A percentile compares a stretch with the other conserved stretches of the same genome.
These are phyloP conservation scores for Salix exigua DNA, from an alignment of 345 rosid species.

Conservation along the genomic window DNA sequence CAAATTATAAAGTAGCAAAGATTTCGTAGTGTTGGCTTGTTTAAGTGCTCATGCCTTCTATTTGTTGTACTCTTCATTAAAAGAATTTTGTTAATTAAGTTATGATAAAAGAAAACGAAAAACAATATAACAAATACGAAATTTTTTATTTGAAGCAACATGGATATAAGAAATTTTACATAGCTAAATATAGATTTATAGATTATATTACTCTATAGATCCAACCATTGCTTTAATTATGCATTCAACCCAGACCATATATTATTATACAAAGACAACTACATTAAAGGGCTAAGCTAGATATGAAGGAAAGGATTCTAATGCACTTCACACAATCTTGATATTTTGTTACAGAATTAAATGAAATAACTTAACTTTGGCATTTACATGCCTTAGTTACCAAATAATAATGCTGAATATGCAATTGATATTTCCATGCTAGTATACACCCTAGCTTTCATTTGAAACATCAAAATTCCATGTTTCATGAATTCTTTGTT, in stretches of 20 bases:
- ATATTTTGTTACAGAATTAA: background rate
- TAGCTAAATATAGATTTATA: background rate
- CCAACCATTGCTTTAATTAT: background rate
- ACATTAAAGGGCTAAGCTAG: background rate
- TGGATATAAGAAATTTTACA: background rate
- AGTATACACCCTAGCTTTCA: background rate
- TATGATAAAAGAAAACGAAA: background rate
- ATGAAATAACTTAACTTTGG: background rate
- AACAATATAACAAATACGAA: background rate
- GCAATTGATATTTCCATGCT: background rate
- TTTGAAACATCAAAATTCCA: background rate
- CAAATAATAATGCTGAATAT: background rate
- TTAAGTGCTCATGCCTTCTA: background rate
- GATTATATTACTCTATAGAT: background rate
- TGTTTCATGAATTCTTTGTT: slow-evolving; percentile 22
- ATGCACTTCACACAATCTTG: background rate
- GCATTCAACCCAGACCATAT: too few relatives aligned
- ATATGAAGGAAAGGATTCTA: background rate
- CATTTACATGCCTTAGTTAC: background rate
- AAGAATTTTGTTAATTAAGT: background rate
- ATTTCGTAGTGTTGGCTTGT: background rate
- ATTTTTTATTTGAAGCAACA: background rate
- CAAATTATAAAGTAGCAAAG: background rate
- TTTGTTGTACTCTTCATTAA: background rate
- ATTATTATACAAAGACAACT: background rate